phyloP scores from a whole-genome alignment of 2,329 filamentous ascomycete species.

The Albifimbria verrucaria region DNA sequence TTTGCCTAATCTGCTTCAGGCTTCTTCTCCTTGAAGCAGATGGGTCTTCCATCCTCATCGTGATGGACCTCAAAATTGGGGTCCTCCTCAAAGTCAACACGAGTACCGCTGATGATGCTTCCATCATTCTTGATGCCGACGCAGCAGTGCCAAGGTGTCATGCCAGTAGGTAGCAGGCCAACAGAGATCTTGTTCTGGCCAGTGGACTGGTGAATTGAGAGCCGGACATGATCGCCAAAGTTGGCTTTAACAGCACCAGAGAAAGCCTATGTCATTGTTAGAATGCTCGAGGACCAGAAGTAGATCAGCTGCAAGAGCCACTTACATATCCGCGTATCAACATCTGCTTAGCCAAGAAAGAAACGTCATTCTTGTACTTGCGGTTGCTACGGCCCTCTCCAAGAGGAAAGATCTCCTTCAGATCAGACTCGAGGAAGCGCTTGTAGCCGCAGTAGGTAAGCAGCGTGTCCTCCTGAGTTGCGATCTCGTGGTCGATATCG shows the following conservation, averaged over 20 bases:
- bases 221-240: not conserved
- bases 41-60: not conserved
- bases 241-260: not conserved
- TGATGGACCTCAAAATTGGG: not conserved
- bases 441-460: not conserved
- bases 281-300: not conserved
- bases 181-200: not conserved
- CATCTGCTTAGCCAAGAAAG: not conserved
- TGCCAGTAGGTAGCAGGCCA: not conserved
- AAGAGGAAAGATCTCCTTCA: not conserved
- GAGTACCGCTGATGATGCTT: not conserved
- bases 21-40: not conserved
- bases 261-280: not conserved
- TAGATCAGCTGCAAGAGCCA: not conserved
- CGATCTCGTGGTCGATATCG: not conserved
- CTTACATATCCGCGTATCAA: not conserved
- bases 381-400: not conserved
- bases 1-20: not conserved
- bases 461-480: not conserved
- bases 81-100: not conserved
- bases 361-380: not conserved
- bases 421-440: not conserved
- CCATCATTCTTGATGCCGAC: not conserved
- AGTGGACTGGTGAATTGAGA: not conserved
- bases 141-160: not conserved